Base-by-base conservation (phyloP, 2,329 filamentous ascomycete species). In the Exophiala viscosa region DNA sequence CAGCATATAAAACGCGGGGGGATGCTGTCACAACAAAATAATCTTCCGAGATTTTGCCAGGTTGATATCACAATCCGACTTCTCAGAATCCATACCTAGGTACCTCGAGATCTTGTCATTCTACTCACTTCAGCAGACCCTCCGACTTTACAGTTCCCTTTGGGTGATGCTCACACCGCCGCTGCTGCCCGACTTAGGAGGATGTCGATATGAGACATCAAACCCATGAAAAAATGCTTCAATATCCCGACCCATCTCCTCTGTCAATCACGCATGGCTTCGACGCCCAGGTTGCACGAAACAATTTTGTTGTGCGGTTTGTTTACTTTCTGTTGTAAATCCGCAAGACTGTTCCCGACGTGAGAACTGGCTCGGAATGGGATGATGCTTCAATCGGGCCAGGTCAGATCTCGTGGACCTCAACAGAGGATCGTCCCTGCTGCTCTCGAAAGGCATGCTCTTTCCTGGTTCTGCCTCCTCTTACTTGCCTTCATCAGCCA, bases 281-380 rank as follows among this genome's bases (percentile, higher is more conserved):
- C 34, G 32, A 46, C 55, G 55, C 51, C 55, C 44, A 54, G 50
- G 55, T 57, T 52, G 39, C 55, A 57, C 55, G 43, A 36, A 41
- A 54, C 51, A 57, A 57, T 57, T 17, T 51, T 44, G 41, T 46
- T 51, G 23, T 51, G 17, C 11, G 38, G 33, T 41, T 45, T 48
- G 35, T 48, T 42, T 17, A 23, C 23, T 28, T 44, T 41, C 45
- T 42, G 20, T 31, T 48, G 15, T 40, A 20, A 31, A 38, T 49
- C 28, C 45, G 39, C 43, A 41, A 44, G 38, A 20, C 9, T 8
- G 33, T 17, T 28, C 2, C 23, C 8, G 23, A 7, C 23, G 23
- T 28, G 23, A 28, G 23, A 28, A 28, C 23, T 28, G 23, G 8
- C 8, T 7, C 23, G 23, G 8, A 28, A 28, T 28, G 23, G 23